These are phyloP conservation scores for Vinca minor DNA, from an alignment of 257 asterid species.

Conservation along the genomic window DNA sequence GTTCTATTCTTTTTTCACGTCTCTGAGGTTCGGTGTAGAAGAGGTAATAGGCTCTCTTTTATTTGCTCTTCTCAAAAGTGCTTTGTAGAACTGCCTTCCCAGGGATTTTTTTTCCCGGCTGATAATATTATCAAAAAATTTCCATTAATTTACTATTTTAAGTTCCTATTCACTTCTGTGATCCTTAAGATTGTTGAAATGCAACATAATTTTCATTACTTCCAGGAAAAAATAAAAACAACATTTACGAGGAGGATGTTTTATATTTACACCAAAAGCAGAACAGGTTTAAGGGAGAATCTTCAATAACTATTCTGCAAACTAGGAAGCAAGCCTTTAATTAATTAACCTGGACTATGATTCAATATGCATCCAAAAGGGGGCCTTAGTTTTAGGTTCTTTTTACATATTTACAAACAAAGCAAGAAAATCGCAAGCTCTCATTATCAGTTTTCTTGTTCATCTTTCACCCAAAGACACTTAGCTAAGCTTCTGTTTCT, in stretches of 20 bases:
- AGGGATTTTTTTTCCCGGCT: conserved; percentile 12
- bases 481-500: neutral
- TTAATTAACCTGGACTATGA: too few relatives aligned
- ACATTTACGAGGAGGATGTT: too few relatives aligned
- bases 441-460: neutral
- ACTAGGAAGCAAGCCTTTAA: too few relatives aligned
- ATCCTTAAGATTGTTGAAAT: too few relatives aligned
- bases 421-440: neutral
- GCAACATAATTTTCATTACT: too few relatives aligned
- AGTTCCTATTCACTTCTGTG: neutral
- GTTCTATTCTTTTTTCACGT: neutral
- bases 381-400: neutral
- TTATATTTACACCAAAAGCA: too few relatives aligned
- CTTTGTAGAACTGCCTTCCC: neutral
- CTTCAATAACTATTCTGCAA: neutral
- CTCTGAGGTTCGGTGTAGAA: neutral
- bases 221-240: too few relatives aligned
- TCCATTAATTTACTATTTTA: neutral
- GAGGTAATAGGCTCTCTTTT: neutral
- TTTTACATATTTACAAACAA: neutral
- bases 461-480: too few relatives aligned
- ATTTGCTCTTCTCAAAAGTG: neutral
- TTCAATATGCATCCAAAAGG: neutral
- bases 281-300: too few relatives aligned
- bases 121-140: neutral